Evolutionary conservation across 2,329 filamentous ascomycete species (phyloP).

Genomic region (Pseudomassariella vexata): DNA sequence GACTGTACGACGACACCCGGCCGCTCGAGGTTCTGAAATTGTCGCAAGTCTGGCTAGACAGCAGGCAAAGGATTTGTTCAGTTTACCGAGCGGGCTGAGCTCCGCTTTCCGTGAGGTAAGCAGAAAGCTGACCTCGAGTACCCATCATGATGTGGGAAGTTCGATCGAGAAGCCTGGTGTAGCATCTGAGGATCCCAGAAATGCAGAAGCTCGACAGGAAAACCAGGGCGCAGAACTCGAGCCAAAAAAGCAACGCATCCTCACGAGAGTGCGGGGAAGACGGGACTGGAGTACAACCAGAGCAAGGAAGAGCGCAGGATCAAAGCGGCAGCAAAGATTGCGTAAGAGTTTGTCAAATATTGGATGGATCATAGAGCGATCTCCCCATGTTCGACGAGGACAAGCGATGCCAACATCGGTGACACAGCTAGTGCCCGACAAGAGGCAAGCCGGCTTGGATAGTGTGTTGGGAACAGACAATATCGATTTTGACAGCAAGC

Average conservation of each 20-base stretch:
- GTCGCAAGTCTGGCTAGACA: conserved; percentile 12
- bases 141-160: no score
- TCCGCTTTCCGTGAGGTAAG: conserved; percentile 10
- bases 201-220: no score
- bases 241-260: no score
- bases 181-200: no score
- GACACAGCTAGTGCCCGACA: neutral
- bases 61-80: conserved; percentile 19
- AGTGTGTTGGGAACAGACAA: conserved; percentile 7
- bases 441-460: conserved; percentile 2
- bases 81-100: conserved; percentile 12
- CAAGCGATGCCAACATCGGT: conserved; percentile 1
- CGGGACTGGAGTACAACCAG: no score
- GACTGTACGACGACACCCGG: conserved; percentile 16
- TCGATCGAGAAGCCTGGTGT: conserved; percentile 5
- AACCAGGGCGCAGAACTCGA: no score
- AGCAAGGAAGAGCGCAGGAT: no score
- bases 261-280: no score
- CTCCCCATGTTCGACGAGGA: conserved; percentile 3
- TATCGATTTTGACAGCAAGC: conserved; percentile 7
- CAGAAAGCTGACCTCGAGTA: no score
- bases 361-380: conserved; percentile 13
- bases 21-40: conserved; percentile 8
- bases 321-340: conserved; percentile 14
- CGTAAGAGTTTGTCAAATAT: conserved; percentile 20